Percentiles rank a stretch among this genome's conserved stretches.
These are phyloP conservation scores for Wallacemonas collosoma DNA, from an alignment of 208 protist genomes.

Conservation along the genomic window DNA sequence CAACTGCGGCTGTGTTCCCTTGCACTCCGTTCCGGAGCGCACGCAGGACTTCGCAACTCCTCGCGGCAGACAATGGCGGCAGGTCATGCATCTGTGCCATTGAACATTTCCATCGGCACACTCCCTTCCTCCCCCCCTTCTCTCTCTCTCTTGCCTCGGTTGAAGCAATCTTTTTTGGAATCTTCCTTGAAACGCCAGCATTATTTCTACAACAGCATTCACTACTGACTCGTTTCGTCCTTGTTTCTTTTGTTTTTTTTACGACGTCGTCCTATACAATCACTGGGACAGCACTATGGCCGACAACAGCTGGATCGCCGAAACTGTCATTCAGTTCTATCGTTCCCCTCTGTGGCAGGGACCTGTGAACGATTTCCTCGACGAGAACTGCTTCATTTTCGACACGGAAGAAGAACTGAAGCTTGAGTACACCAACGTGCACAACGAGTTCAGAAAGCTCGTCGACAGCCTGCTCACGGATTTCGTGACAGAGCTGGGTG, in stretches of 20 bases:
- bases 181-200: no score
- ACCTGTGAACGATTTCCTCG: slow-evolving; percentile 89
- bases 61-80: no score
- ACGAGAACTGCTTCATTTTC: slow-evolving; percentile 92
- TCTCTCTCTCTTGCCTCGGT: not conserved
- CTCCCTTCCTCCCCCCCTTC: not conserved
- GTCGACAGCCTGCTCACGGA: slow-evolving; percentile 83
- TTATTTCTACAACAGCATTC: no score
- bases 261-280: not conserved
- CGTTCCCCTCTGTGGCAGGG: slow-evolving; percentile 81
- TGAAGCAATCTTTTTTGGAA: not conserved
- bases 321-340: slow-evolving; percentile 86
- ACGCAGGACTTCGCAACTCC: not conserved
- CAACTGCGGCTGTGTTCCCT: not conserved
- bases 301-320: slow-evolving; percentile 74
- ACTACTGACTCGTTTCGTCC: no score
- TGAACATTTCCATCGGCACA: not conserved
- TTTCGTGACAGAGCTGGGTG: slow-evolving; percentile 81
- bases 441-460: slow-evolving; percentile 79
- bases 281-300: slow-evolving; percentile 22
- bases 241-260: not conserved
- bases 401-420: slow-evolving; percentile 89
- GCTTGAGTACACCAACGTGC: slow-evolving; percentile 85
- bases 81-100: not conserved
- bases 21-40: not conserved